These are phyloP conservation scores for Rhododendron henanense DNA, from an alignment of 148 eudicot species.

Conservation along the genomic window DNA sequence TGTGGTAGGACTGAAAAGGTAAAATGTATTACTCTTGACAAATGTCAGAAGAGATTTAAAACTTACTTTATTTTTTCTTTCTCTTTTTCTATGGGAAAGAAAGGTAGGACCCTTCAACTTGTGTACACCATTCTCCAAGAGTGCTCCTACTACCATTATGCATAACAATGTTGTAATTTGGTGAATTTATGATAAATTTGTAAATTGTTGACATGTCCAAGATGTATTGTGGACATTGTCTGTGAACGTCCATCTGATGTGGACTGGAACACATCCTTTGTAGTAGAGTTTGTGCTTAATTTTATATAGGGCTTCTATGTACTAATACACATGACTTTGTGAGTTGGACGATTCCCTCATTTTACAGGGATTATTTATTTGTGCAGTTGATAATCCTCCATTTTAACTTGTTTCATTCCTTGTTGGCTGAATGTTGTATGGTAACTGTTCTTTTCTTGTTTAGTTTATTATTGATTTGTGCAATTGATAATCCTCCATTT, in stretches of 20 bases:
- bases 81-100: neutral
- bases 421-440: neutral
- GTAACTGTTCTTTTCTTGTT: neutral
- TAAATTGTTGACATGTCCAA: neutral
- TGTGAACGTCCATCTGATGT: neutral
- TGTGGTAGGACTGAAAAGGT: neutral
- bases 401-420: neutral
- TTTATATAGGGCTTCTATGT: neutral
- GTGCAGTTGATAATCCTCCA: neutral
- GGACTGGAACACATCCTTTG: neutral
- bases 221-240: neutral
- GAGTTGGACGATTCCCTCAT: neutral
- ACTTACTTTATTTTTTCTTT: neutral
- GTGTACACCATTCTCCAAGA: neutral
- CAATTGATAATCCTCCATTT: neutral
- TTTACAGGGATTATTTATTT: neutral
- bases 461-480: neutral
- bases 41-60: neutral
- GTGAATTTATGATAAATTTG: neutral
- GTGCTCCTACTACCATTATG: neutral
- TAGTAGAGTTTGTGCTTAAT: neutral
- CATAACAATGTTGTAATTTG: neutral
- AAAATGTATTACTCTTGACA: neutral
- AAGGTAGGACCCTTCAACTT: neutral
- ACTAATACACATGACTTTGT: neutral